Evolutionary conservation across 805 yeast genomes (phyloP).

Genomic region (Lipomyces yamadae): DNA sequence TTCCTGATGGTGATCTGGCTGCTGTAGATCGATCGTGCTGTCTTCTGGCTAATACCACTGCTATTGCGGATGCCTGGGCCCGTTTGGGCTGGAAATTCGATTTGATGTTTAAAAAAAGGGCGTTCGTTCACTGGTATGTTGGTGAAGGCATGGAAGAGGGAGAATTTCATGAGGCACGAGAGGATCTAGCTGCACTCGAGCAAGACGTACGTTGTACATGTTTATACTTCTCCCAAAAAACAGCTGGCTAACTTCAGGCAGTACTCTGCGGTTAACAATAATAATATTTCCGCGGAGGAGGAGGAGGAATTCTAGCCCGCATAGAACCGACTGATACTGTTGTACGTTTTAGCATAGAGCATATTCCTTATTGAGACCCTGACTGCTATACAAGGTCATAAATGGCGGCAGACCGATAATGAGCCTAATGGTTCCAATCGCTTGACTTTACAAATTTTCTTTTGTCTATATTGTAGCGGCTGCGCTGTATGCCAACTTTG

Average conservation of each 20-base stretch:
- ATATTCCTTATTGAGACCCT: not conserved
- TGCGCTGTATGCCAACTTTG: too few relatives aligned
- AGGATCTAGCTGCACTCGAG: conserved; percentile 95
- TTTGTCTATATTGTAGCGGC: too few relatives aligned
- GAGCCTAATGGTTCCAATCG: too few relatives aligned
- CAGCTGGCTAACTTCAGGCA: not conserved
- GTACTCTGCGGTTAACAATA: not conserved
- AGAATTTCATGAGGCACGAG: conserved; percentile 98
- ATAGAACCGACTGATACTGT: not conserved
- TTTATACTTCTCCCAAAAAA: not conserved
- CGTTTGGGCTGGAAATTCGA: conserved; percentile 96
- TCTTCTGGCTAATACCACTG: conserved; percentile 98
- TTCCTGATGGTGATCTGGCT: conserved; percentile 86
- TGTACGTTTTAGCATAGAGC: not conserved
- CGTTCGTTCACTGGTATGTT: conserved; percentile 99
- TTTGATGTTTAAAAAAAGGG: conserved; percentile 97
- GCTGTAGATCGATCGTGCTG: conserved; percentile 95
- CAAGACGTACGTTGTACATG: conserved; percentile 60
- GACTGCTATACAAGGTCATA: not conserved
- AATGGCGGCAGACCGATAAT: not conserved
- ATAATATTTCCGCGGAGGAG: conserved; percentile 9
- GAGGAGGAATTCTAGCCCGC: not conserved
- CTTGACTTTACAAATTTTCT: too few relatives aligned
- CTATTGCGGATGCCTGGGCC: conserved; percentile 98
- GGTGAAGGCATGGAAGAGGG: conserved; percentile 99